Evolutionary conservation across 176 grass and related monocot species (phyloP), one percentile per base, ranked within the genome.

Genomic region (Carex littledalei): DNA sequence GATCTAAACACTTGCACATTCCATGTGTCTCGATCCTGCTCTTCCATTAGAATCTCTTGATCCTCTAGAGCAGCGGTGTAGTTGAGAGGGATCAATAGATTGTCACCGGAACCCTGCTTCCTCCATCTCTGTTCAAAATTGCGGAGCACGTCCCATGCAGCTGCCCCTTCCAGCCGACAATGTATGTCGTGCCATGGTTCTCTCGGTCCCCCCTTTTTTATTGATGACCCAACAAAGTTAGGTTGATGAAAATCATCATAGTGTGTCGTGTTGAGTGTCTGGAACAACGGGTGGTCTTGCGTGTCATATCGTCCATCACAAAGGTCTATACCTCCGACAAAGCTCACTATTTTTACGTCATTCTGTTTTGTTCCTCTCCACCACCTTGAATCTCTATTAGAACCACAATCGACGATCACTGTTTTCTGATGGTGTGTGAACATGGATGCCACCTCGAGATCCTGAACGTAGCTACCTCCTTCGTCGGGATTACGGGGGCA

Each of bases 381-480:
- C 58, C 58, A 11, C 7, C 20, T 66, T 49, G 34, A 60, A 65
- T 79, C 47, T 71, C 73, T 77, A 16, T 29, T 77, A 31, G 73
- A 77, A 61, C 83, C 85, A 34, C 32, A 32, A 71, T 98, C 95
- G 2, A 87, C 88, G 55, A 98, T 63, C 29, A 98, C 72, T 52
- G 89, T 90, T 84, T 98, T 98, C 67, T 98, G 93, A 61, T 98
- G 95, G 85, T 98, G 95, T 34, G 95, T 94, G 88, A 98, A 98
- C 95, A 94, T 92, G 83, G 92, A 81, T 76, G 82, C 85, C 29
- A 89, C 88, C 71, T 94, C 78, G 3, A 86, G 29, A 53, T 83
- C 92, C 75, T 94, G 91, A 34, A 93, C 86, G 65, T 93, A 94
- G 88, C 95, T 98, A 41, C 86, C 83, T 32, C 85, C 93, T 73